phyloP scores from a whole-genome alignment of 805 yeast genomes.

The Spencermartinsiella europaea region DNA sequence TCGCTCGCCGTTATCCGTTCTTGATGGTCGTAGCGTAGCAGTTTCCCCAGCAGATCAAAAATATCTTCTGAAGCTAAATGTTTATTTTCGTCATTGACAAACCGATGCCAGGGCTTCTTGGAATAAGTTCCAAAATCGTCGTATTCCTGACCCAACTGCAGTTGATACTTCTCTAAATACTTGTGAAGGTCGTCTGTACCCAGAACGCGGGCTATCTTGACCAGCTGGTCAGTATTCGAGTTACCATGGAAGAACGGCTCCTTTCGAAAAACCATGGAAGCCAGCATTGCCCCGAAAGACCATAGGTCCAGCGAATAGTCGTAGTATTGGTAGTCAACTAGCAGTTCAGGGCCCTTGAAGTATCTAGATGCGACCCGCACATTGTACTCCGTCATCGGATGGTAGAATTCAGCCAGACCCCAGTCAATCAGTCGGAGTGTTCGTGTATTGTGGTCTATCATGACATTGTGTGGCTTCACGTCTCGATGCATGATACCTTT shows the following conservation, averaged over 20 bases:
- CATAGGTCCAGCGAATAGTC: slow-evolving; percentile 87
- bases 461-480: slow-evolving; percentile 89
- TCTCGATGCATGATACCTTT: slow-evolving; percentile 95
- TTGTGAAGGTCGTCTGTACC: slow-evolving; percentile 72
- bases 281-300: slow-evolving; percentile 90
- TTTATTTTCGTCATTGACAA: slow-evolving; percentile 65
- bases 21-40: slow-evolving; percentile 80
- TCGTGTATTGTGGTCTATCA: slow-evolving; percentile 70
- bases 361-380: slow-evolving; percentile 90
- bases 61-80: slow-evolving; percentile 65
- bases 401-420: slow-evolving; percentile 94
- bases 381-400: slow-evolving; percentile 82
- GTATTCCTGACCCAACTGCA: slow-evolving; percentile 69
- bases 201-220: slow-evolving; percentile 80
- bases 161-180: slow-evolving; percentile 64
- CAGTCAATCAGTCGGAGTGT: slow-evolving; percentile 80
- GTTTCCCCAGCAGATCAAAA: slow-evolving; percentile 68
- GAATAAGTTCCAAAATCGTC: slow-evolving; percentile 77
- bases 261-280: slow-evolving; percentile 79
- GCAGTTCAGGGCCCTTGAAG: slow-evolving; percentile 86
- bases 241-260: slow-evolving; percentile 93
- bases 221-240: slow-evolving; percentile 86
- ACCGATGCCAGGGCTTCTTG: slow-evolving; percentile 77
- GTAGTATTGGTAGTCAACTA: slow-evolving; percentile 75
- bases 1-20: slow-evolving; percentile 83